These are phyloP conservation scores for Urochloa ruziziensis DNA, from an alignment of 176 grass and related monocot genomes.

Conservation along the genomic window DNA sequence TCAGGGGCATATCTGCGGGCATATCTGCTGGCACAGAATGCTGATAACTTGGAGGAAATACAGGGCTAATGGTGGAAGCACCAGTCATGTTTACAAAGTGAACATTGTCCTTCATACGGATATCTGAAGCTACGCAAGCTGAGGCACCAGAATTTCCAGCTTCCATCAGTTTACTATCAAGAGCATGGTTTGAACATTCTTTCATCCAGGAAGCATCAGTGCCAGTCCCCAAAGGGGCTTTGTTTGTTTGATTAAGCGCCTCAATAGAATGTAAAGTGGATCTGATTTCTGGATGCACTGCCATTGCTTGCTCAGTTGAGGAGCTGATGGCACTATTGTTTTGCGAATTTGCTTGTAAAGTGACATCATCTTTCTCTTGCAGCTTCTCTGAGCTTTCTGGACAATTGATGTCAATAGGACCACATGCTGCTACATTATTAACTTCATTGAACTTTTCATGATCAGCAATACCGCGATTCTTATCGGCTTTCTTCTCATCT, in stretches of 20 bases:
- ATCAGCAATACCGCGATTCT: conserved; percentile 12
- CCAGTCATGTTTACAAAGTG: conserved; percentile 20
- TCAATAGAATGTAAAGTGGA: conserved; percentile 27
- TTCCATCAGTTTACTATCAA: conserved; percentile 14
- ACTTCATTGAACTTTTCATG: conserved; percentile 16
- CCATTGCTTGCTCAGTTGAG: conserved; percentile 20
- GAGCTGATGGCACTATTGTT: neutral
- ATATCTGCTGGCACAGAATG: conserved; percentile 28
- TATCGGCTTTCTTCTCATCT: conserved; percentile 36
- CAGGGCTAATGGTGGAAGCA: conserved; percentile 20
- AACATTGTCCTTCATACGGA: conserved; percentile 27
- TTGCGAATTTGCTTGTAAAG: conserved; percentile 16
- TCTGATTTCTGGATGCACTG: conserved; percentile 6
- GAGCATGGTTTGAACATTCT: conserved; percentile 18
- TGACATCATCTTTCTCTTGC: conserved; percentile 18
- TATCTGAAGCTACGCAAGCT: conserved; percentile 16
- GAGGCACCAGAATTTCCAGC: conserved; percentile 8
- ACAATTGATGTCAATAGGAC: conserved; percentile 39
- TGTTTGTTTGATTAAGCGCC: neutral
- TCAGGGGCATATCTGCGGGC: conserved; percentile 11
- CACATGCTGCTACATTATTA: conserved; percentile 21
- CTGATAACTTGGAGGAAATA: conserved; percentile 23
- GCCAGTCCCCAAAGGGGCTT: neutral
- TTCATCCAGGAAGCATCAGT: conserved; percentile 22
- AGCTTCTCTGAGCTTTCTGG: conserved; percentile 30